Conservation (phyloP, 345 rosid genomes). For the Citrus inodora region DNA sequence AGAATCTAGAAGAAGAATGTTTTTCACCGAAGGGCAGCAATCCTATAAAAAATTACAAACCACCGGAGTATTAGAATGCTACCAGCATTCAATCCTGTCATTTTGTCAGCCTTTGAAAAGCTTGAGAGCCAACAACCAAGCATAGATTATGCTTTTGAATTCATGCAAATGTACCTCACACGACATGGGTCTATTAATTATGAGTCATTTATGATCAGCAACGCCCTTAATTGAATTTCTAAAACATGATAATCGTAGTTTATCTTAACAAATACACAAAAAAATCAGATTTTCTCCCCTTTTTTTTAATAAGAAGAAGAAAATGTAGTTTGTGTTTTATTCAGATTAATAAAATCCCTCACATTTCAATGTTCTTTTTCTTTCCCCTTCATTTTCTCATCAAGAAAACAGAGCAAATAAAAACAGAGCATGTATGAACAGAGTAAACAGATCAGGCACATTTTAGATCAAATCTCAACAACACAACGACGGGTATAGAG, state of each 20-base stretch:
- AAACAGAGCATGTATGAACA: background rate
- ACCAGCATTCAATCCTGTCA: background rate
- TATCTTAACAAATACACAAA: background rate
- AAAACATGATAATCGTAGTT: no score
- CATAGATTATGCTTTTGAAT: background rate
- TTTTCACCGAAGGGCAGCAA: conserved; percentile 73
- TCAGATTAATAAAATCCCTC: background rate
- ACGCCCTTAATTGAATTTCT: background rate
- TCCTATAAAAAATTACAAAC: conserved; percentile 36
- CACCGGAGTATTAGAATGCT: background rate
- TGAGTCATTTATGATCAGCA: background rate
- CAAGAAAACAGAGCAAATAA: background rate
- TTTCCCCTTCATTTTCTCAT: background rate
- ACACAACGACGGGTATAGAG: background rate
- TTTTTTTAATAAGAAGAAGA: background rate
- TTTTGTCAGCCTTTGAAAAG: background rate
- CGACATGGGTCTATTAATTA: background rate
- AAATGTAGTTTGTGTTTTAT: background rate
- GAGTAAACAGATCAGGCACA: background rate
- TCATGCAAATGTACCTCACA: background rate
- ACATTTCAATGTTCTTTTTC: background rate
- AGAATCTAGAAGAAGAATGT: conserved; percentile 86
- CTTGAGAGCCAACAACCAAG: background rate
- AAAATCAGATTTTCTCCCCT: background rate
- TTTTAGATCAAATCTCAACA: background rate